A percentile compares a stretch with the other conserved stretches of the same genome.
These are phyloP conservation scores for Truncatella angustata DNA, from an alignment of 2,329 filamentous ascomycete species.

Conservation along the genomic window DNA sequence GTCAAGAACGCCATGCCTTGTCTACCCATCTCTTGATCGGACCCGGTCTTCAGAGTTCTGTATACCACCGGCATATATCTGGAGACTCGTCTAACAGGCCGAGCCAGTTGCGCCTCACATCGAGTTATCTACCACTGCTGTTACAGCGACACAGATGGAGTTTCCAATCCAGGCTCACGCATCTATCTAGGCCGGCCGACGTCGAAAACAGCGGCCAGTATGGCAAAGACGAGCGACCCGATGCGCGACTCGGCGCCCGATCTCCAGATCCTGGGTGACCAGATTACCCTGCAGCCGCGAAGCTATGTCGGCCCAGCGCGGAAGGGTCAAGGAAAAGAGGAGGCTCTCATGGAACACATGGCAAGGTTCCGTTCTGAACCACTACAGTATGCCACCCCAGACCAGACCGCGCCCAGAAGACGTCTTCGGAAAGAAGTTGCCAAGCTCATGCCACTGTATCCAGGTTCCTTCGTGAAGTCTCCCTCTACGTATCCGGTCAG, in stretches of 20 bases:
- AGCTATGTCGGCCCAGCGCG: constrained; percentile 54
- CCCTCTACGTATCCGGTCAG: constrained; percentile 85
- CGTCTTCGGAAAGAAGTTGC: background rate
- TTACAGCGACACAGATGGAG: too few species aligned
- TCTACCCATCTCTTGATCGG: too few species aligned
- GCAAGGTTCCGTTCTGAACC: constrained; percentile 77
- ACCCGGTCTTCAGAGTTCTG: too few species aligned
- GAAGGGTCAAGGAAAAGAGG: constrained; percentile 58
- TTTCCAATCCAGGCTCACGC: too few species aligned
- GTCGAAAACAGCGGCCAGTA: constrained; percentile 25
- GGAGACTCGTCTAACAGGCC: too few species aligned
- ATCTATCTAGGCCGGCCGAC: too few species aligned
- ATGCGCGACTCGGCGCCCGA: constrained; percentile 63
- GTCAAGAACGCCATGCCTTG: too few species aligned
- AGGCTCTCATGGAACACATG: constrained; percentile 77
- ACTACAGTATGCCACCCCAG: constrained; percentile 43
- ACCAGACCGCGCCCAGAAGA: background rate
- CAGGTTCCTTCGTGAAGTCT: constrained; percentile 84
- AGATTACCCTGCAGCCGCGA: constrained; percentile 72
- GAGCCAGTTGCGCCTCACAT: too few species aligned
- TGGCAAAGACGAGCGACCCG: constrained; percentile 39
- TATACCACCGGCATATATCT: too few species aligned
- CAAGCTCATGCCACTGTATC: constrained; percentile 39
- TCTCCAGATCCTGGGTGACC: constrained; percentile 71
- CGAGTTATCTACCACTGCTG: too few species aligned